These are phyloP conservation scores for Bremia lactucae DNA, from an alignment of 352 stramenopile species.

Conservation along the genomic window DNA sequence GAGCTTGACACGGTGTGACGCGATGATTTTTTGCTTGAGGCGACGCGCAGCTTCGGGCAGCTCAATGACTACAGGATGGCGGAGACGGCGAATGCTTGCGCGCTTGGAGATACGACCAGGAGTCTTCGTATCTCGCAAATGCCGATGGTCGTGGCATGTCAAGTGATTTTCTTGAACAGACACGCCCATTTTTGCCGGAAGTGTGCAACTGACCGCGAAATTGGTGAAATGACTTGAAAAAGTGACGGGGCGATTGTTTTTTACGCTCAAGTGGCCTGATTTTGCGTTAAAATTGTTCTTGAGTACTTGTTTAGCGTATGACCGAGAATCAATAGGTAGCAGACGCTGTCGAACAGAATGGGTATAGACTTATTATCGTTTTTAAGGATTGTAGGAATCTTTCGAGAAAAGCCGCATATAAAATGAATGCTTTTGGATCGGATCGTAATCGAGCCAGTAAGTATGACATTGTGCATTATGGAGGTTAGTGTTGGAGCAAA, in stretches of 20 bases:
- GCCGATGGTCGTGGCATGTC: constrained; percentile 17
- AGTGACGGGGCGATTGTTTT: constrained; percentile 21
- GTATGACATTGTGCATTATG: no score
- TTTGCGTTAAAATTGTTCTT: no score
- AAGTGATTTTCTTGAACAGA: constrained; percentile 13
- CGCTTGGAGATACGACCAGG: constrained; percentile 17
- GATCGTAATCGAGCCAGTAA: no score
- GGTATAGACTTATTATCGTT: no score
- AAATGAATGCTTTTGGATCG: no score
- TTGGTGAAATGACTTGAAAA: constrained; percentile 25
- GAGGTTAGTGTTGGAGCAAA: no score
- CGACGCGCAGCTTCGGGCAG: constrained; percentile 27
- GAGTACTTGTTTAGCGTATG: no score
- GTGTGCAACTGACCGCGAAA: constrained; percentile 4
- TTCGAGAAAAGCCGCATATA: no score
- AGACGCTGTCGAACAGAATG: no score
- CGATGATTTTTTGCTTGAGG: constrained; percentile 42
- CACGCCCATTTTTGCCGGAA: constrained; percentile 16
- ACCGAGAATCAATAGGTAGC: no score
- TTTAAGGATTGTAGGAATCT: no score
- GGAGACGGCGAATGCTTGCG: constrained; percentile 15
- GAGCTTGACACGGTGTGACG: constrained; percentile 32
- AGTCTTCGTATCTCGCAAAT: constrained; percentile 11
- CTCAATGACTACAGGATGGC: constrained; percentile 8
- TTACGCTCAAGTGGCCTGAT: no score